phyloP scores from a whole-genome alignment of 192 early-diverging fungal genomes.

The Coemansia asiatica region DNA sequence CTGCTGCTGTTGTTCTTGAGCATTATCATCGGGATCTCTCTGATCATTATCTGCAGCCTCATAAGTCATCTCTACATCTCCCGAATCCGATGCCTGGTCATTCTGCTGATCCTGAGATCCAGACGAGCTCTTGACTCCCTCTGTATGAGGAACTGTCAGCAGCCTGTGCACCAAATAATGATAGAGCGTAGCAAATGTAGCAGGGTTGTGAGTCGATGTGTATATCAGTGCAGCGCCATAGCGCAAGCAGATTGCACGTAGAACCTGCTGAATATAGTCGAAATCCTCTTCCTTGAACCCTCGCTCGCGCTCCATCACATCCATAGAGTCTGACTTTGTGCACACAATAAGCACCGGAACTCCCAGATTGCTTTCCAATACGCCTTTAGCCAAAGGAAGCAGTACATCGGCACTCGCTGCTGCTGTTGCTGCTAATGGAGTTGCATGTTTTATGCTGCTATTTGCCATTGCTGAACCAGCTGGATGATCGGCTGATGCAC shows the following conservation, averaged over 20 bases:
- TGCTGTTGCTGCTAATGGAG: slow-evolving; percentile 3
- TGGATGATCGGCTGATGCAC: slow-evolving; percentile 21
- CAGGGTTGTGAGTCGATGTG: slow-evolving; percentile 76
- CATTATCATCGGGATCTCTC: not conserved
- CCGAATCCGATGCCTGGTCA: slow-evolving; percentile 13
- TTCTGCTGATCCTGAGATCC: slow-evolving; percentile 16
- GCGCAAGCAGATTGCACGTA: slow-evolving; percentile 87
- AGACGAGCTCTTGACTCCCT: slow-evolving; percentile 11
- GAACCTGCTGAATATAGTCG: slow-evolving; percentile 91
- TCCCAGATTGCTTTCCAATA: slow-evolving; percentile 82
- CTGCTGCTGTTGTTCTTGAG: slow-evolving; percentile 11
- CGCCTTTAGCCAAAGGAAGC: slow-evolving; percentile 75
- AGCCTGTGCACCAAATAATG: slow-evolving; percentile 80
- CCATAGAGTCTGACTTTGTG: slow-evolving; percentile 75
- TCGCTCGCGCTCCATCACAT: slow-evolving; percentile 72
- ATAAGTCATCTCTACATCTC: not conserved
- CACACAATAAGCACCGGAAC: slow-evolving; percentile 89
- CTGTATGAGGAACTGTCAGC: slow-evolving; percentile 23
- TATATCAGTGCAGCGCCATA: slow-evolving; percentile 89
- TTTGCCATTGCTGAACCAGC: slow-evolving; percentile 11
- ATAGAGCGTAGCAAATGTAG: slow-evolving; percentile 74
- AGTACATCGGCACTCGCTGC: slow-evolving; percentile 54
- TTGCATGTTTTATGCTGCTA: slow-evolving; percentile 29
- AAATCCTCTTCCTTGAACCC: slow-evolving; percentile 91
- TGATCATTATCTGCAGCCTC: not conserved